A percentile compares a stretch with the other conserved stretches of the same genome.
Conservation (phyloP, 768 basidiomycete genomes). For the Strobilomyces echinocephalus region DNA sequence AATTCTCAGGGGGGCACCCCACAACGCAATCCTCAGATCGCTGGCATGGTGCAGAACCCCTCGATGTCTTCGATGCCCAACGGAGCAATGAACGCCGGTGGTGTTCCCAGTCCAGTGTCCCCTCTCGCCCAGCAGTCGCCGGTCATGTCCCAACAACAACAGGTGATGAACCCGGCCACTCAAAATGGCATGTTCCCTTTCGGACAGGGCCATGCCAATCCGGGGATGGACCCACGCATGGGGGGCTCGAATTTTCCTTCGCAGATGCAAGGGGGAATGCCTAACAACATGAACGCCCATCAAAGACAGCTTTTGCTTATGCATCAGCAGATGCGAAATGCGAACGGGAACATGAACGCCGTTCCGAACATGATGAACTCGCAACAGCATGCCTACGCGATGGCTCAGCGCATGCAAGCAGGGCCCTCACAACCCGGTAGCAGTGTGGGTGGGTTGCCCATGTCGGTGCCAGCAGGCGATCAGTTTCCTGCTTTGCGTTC, state of each 20-base stretch:
- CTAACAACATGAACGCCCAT: slow-evolving; percentile 30
- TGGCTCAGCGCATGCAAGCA: slow-evolving; percentile 43
- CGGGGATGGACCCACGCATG: slow-evolving; percentile 31
- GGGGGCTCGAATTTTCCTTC: slow-evolving; percentile 24
- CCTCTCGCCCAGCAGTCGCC: slow-evolving; percentile 28
- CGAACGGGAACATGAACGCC: slow-evolving; percentile 23
- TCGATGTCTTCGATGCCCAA: slow-evolving; percentile 26
- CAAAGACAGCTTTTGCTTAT: slow-evolving; percentile 46
- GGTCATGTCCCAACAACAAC: slow-evolving; percentile 27
- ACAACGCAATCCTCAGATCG: slow-evolving; percentile 28
- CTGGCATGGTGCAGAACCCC: slow-evolving; percentile 27
- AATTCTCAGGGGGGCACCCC: slow-evolving; percentile 18
- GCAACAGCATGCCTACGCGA: slow-evolving; percentile 31
- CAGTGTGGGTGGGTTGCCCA: slow-evolving; percentile 37
- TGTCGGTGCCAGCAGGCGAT: slow-evolving; percentile 36
- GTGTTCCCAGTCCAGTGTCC: slow-evolving; percentile 28
- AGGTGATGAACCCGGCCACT: slow-evolving; percentile 23
- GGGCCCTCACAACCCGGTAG: slow-evolving; percentile 32
- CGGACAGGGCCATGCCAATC: slow-evolving; percentile 20
- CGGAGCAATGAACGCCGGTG: slow-evolving; percentile 17
- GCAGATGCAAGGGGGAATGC: slow-evolving; percentile 29
- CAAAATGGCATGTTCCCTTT: slow-evolving; percentile 33
- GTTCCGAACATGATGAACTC: slow-evolving; percentile 30
- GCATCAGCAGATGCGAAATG: slow-evolving; percentile 32
- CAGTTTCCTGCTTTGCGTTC: slow-evolving; percentile 52